A percentile compares a stretch with the other conserved stretches of the same genome.
phyloP scores from a whole-genome alignment of 2,329 filamentous ascomycete genomes.

The Trichoderma aggressivum region DNA sequence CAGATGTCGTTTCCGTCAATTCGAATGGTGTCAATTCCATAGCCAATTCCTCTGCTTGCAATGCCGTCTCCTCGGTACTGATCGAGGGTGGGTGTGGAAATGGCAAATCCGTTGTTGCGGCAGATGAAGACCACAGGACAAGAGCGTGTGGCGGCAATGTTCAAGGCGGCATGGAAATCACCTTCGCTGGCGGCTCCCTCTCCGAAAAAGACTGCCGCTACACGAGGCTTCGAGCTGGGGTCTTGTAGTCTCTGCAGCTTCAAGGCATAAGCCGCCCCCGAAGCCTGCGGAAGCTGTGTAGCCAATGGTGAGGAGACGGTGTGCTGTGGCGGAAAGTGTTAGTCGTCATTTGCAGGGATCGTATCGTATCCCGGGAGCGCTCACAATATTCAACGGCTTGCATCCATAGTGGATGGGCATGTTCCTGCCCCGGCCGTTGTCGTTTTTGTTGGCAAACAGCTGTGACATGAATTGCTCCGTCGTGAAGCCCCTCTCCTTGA shows the following conservation, averaged over 20 bases:
- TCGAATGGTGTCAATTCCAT: slow-evolving; percentile 90
- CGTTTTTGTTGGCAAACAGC: slow-evolving; percentile 81
- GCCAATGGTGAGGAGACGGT: slow-evolving; percentile 80
- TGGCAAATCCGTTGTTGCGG: slow-evolving; percentile 89
- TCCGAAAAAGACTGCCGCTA: slow-evolving; percentile 83
- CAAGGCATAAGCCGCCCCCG: slow-evolving; percentile 81
- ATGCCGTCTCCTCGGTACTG: slow-evolving; percentile 92
- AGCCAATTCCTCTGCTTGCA: slow-evolving; percentile 79
- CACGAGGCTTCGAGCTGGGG: slow-evolving; percentile 61
- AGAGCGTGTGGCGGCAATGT: slow-evolving; percentile 84
- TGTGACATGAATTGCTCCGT: slow-evolving; percentile 93
- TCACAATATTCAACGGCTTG: slow-evolving; percentile 75
- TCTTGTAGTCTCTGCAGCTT: slow-evolving; percentile 76
- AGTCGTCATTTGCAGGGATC: background rate
- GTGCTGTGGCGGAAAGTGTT: slow-evolving; percentile 49
- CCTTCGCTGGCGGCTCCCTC: slow-evolving; percentile 88
- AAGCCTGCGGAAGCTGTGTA: slow-evolving; percentile 85
- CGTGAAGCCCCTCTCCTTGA: slow-evolving; percentile 83
- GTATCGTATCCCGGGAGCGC: slow-evolving; percentile 27
- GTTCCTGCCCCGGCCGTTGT: slow-evolving; percentile 78
- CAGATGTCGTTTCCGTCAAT: slow-evolving; percentile 95
- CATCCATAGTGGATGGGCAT: slow-evolving; percentile 98
- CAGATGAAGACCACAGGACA: slow-evolving; percentile 88
- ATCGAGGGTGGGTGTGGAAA: slow-evolving; percentile 83
- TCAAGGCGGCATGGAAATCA: slow-evolving; percentile 87